phyloP scores from a whole-genome alignment of 2,329 filamentous ascomycete species.

The Diaporthe destruens region DNA sequence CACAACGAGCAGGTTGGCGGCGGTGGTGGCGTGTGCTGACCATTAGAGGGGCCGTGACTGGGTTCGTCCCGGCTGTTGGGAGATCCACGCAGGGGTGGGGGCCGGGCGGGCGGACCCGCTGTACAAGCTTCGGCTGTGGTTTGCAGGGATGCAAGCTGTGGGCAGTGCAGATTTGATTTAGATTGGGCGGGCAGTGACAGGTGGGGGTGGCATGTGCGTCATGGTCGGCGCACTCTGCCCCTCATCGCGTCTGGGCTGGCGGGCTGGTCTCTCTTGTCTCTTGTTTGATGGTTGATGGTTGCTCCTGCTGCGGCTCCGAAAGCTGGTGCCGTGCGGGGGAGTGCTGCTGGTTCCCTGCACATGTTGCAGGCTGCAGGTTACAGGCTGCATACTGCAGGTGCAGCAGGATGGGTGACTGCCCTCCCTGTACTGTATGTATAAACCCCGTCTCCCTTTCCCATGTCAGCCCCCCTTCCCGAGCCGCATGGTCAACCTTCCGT shows the following conservation, averaged over 20 bases:
- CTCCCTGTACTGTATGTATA: background rate
- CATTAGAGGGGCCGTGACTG: constrained; percentile 38
- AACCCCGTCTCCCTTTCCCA: background rate
- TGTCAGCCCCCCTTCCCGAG: background rate
- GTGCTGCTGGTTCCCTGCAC: background rate
- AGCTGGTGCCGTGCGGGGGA: background rate
- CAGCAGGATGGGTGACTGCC: constrained; percentile 1
- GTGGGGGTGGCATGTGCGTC: background rate
- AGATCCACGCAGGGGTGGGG: background rate
- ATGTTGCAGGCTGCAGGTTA: background rate
- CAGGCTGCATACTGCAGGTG: constrained; percentile 1
- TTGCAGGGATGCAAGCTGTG: constrained; percentile 9
- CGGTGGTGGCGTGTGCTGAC: constrained; percentile 32
- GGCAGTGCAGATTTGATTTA: background rate
- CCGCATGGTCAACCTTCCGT: too few relatives aligned
- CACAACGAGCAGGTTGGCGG: background rate
- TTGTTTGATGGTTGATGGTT: background rate
- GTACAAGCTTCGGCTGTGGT: constrained; percentile 20
- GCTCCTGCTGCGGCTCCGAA: background rate
- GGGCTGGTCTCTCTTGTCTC: too few relatives aligned
- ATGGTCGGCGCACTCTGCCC: constrained; percentile 22
- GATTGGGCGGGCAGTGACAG: constrained; percentile 1
- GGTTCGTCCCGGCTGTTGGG: background rate
- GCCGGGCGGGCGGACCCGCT: constrained; percentile 35
- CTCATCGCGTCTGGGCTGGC: constrained; percentile 7